Evolutionary conservation across 202 grass and related monocot species (phyloP), one percentile per base, ranked within the genome.

Genomic region (Dendrocalamus latiflorus): DNA sequence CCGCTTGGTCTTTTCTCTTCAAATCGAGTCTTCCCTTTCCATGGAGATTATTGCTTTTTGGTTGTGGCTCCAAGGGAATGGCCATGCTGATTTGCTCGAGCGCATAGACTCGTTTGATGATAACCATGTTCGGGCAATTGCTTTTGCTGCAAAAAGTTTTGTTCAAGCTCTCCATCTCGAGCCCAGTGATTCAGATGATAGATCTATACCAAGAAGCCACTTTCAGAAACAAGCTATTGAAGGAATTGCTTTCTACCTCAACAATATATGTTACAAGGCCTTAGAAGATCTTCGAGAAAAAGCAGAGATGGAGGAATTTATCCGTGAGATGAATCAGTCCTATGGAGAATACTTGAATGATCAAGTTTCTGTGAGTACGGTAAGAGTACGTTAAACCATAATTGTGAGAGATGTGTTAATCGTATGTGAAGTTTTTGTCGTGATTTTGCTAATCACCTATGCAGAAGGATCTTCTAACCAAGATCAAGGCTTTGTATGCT

Each of bases 41-140:
- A 89, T 93, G 91, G 75, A 91, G 75, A 78, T 93, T 5, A 77
- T 91, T 3, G 67, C 83, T 2, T 91, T 91, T 37, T 93, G 91
- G 86, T 4, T 91, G 53, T 93, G 86, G 85, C 12, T 86, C 6
- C 70, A 93, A 69, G 88, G 63, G 25, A 90, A 88, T 36, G 75
- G 72, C 3, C 71, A 84, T 57, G 44, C 4, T 25, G 75, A 78
- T 63, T 83, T 84, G 28, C 76, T 93, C n/a, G 49, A 43, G 14
- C 24, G 66, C 21, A 30, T 88, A 24, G 50, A 58, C 14, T 65
- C 65, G 0, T 58, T 81, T 39, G 70, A 75, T 33, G 34, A 93
- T 41, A 10, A 59, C 16, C 37, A 20, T 33, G 56, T 91, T 22
- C 24, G 5, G 1, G 28, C 28, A 7, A 48, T 91, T 44, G 86